phyloP scores from a whole-genome alignment of 139 green algal species.

The Auxenochlorella pyrenoidosa region DNA sequence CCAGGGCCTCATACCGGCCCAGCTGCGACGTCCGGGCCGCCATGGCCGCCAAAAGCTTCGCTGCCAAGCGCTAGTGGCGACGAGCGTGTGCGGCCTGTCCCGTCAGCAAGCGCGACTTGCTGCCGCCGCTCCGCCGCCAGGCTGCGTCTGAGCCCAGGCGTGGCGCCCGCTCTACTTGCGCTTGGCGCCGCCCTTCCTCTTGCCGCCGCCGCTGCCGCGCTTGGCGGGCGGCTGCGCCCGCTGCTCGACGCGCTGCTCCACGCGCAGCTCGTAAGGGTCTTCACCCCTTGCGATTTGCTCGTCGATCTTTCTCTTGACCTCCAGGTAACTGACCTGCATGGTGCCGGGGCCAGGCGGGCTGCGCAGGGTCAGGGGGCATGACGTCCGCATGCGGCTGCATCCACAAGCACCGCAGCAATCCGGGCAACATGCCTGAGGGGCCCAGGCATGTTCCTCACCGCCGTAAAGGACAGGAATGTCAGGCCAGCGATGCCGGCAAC shows the following conservation, averaged over 20 bases:
- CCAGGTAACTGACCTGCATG: not conserved
- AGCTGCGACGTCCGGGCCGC: not conserved
- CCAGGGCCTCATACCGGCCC: not conserved
- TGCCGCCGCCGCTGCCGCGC: not conserved
- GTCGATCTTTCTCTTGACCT: constrained; percentile 36
- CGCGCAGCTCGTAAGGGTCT: constrained; percentile 33
- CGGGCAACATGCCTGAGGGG: too few relatives aligned
- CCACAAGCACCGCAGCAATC: too few relatives aligned
- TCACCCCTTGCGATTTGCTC: constrained; percentile 24
- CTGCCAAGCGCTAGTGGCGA: too few relatives aligned
- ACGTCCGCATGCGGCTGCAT: too few relatives aligned
- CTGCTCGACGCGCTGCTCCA: not conserved
- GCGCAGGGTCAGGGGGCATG: too few relatives aligned
- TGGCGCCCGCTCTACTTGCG: not conserved
- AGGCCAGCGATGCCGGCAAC: constrained; percentile 26
- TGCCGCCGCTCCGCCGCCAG: too few relatives aligned
- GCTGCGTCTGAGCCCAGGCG: too few relatives aligned
- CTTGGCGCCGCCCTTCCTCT: constrained; percentile 31
- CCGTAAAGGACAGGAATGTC: constrained; percentile 22
- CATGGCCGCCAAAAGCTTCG: too few relatives aligned
- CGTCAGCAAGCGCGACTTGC: too few relatives aligned
- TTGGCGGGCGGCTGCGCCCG: not conserved
- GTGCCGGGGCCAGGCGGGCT: too few relatives aligned
- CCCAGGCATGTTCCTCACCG: too few relatives aligned
- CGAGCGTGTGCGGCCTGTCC: too few relatives aligned